phyloP scores from a whole-genome alignment of 139 green algal species.

The Choricystis sp. region DNA sequence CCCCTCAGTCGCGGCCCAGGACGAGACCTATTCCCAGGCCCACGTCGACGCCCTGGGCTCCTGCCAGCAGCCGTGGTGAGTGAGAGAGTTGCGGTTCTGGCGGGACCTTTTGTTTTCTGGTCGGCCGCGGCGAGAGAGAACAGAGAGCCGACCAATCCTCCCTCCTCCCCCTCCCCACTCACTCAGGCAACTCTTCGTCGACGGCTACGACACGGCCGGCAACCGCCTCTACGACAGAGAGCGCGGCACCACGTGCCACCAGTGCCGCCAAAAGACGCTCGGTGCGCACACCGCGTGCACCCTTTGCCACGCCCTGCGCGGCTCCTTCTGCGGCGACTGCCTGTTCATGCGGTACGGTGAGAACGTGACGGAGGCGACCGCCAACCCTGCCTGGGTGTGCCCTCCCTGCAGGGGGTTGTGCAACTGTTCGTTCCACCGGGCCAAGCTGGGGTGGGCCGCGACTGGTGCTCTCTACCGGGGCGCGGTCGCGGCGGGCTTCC shows the following conservation, averaged over 20 bases:
- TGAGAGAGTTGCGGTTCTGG: too few relatives aligned
- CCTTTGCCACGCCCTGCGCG: conserved; percentile 24
- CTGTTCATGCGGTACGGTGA: conserved; percentile 61
- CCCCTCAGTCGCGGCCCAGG: too few relatives aligned
- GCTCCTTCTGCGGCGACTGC: conserved; percentile 64
- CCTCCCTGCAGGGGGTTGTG: conserved; percentile 57
- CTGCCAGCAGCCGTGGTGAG: too few relatives aligned
- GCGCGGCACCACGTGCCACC: conserved; percentile 42
- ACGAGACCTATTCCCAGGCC: too few relatives aligned
- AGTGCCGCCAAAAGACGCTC: conserved; percentile 50
- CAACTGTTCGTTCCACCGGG: conserved; percentile 61
- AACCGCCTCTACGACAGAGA: conserved; percentile 35
- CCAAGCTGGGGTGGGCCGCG: conserved; percentile 32
- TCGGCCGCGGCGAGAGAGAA: background rate
- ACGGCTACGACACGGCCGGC: conserved; percentile 16
- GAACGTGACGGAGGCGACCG: conserved; percentile 36
- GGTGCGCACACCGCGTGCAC: conserved; percentile 27
- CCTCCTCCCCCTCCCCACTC: too few relatives aligned
- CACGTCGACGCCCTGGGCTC: too few relatives aligned
- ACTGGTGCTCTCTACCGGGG: conserved; percentile 40
- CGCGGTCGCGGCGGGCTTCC: conserved; percentile 27
- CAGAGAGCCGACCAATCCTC: too few relatives aligned
- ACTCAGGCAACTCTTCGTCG: conserved; percentile 31
- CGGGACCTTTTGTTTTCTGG: background rate
- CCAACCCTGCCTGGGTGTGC: conserved; percentile 36